Evolutionary conservation across 1,284 basidiomycete species (phyloP), one percentile per base, ranked within the genome.

Genomic region (Heterobasidion annosum): DNA sequence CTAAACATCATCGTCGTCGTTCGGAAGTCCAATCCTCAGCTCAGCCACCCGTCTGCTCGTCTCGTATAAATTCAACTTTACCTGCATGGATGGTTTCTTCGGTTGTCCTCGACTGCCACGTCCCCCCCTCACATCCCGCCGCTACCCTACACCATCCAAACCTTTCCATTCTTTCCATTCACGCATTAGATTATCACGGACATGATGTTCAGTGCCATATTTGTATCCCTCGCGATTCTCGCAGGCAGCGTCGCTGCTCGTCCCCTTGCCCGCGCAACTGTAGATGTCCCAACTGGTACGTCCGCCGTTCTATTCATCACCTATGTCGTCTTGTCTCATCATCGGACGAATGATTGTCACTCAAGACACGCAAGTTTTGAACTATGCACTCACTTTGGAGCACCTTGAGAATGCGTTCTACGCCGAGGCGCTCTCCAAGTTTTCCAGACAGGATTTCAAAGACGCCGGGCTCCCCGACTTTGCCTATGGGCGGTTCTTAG

Each of bases 361-460:
- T 8, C 13, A 50, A 74, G 74, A 77, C 56, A 59, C 67, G 10
- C 59, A 65, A n/a, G 62, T 74, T 37, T 65, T 79, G 33, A 80
- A 86, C 65, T 82, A 78, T 51, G 82, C 83, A 1, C 74, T 88
- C 50, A 80, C 79, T 18, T 74, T 89, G 50, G 84, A 90, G 68
- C 78, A 87, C 64, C 73, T 91, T 58, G 83, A 88, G 67, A 75
- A 76, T 65, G 69, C 75, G 19, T 88, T 88, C 72, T 91, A 81
- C 66, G 56, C 63, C 1, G 63, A 67, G 8, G 78, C 68, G 1
- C 72, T 84, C 8, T 57, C 62, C 1, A 73, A 73, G 54, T 83
- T 70, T 68, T 65, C 68, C 56, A 66, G 69, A n/a, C 56, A 66
- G 16, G 80, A 73, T 44, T 89, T 88, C 66, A 63, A 59, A 42